Conservation (phyloP, 1,139 yeast genomes). For the Nadsonia commutata region DNA sequence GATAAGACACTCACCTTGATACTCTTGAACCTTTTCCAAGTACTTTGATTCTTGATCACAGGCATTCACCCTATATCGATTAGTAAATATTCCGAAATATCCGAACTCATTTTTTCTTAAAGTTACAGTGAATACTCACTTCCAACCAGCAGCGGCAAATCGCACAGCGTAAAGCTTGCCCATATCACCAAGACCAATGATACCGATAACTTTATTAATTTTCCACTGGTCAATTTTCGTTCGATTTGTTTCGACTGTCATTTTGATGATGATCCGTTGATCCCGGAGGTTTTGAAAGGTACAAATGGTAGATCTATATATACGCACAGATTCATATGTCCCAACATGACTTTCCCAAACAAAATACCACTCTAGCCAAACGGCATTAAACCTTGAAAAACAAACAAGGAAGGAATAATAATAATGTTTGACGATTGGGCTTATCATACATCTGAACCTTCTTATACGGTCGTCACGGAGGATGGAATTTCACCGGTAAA, state of each 20-base stretch:
- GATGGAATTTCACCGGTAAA: constrained; percentile 1
- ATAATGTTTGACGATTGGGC: constrained; percentile 23
- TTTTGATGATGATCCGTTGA: not conserved
- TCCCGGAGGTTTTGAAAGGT: too few relatives aligned
- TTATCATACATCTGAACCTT: constrained; percentile 11
- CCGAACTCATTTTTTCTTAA: not conserved
- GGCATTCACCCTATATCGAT: constrained; percentile 79
- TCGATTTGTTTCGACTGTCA: not conserved
- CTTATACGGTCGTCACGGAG: constrained; percentile 3
- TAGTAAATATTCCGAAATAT: constrained; percentile 8
- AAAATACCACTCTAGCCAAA: too few relatives aligned
- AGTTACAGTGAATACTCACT: too few relatives aligned
- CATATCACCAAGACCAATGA: constrained; percentile 96
- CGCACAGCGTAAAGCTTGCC: constrained; percentile 72
- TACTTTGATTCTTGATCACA: constrained; percentile 70
- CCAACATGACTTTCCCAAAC: not conserved
- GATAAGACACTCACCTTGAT: too few relatives aligned
- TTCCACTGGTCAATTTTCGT: constrained; percentile 21
- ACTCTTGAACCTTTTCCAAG: constrained; percentile 32
- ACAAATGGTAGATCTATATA: too few relatives aligned
- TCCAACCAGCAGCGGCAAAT: constrained; percentile 77
- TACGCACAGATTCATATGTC: not conserved
- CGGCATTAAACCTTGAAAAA: too few relatives aligned
- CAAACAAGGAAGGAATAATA: too few relatives aligned
- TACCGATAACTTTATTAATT: constrained; percentile 49